phyloP scores from a whole-genome alignment of 768 basidiomycete species.

The Sarcomyxa edulis region DNA sequence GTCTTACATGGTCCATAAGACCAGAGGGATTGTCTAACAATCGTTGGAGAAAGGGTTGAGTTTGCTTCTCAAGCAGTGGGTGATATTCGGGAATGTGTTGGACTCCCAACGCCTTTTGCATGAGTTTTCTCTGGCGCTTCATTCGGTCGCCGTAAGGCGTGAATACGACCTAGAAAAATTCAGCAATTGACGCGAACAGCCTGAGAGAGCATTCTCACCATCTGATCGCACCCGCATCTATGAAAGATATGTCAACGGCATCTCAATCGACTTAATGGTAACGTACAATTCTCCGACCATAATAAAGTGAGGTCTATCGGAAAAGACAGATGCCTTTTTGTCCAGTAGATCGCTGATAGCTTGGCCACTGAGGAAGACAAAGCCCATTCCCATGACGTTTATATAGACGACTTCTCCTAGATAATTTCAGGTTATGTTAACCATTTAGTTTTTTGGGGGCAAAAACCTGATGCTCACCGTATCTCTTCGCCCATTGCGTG shows the following conservation, averaged over 20 bases:
- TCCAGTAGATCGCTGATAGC: no score
- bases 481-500: constrained; percentile 9
- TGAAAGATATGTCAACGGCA: constrained; percentile 11
- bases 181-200: background rate
- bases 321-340: no score
- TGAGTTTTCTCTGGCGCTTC: constrained; percentile 59
- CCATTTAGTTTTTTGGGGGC: no score
- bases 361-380: constrained; percentile 60
- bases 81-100: constrained; percentile 49
- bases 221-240: constrained; percentile 41
- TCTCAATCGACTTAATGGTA: background rate
- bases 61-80: constrained; percentile 51
- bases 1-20: constrained; percentile 2
- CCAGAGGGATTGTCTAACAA: constrained; percentile 38
- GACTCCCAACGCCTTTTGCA: constrained; percentile 56
- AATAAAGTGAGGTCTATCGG: background rate
- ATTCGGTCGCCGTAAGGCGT: constrained; percentile 57
- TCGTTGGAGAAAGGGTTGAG: constrained; percentile 48
- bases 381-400: constrained; percentile 58
- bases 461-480: no score
- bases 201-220: constrained; percentile 26
- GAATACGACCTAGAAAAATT: constrained; percentile 46
- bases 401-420: constrained; percentile 62
- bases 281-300: background rate
- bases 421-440: no score